phyloP scores from a whole-genome alignment of 352 stramenopile genomes.

The Globisporangium iwayamae region DNA sequence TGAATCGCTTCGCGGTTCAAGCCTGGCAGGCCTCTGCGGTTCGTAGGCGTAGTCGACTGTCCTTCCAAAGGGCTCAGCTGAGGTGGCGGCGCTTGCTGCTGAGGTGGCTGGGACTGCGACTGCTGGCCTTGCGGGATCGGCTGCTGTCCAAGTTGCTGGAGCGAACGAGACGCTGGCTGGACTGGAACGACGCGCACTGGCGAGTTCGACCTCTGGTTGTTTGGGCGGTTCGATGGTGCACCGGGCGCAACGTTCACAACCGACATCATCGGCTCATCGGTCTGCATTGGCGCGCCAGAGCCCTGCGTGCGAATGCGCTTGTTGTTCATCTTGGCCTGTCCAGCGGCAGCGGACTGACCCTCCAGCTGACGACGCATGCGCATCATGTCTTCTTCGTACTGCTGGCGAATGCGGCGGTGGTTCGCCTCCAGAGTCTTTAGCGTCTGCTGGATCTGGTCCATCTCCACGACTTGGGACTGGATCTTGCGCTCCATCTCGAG shows the following conservation, averaged over 20 bases:
- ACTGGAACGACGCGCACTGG: slow-evolving; percentile 66
- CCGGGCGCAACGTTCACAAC: slow-evolving; percentile 41
- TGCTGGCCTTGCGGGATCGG: slow-evolving; percentile 32
- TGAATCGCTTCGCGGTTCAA: slow-evolving; percentile 54
- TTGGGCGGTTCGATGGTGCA: slow-evolving; percentile 43
- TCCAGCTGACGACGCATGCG: slow-evolving; percentile 81
- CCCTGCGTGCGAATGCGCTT: slow-evolving; percentile 54
- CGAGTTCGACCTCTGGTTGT: slow-evolving; percentile 41
- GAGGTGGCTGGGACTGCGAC: slow-evolving; percentile 16
- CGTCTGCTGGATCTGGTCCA: slow-evolving; percentile 88
- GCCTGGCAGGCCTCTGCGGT: slow-evolving; percentile 46
- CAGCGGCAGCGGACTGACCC: slow-evolving; percentile 28
- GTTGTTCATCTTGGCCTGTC: slow-evolving; percentile 37
- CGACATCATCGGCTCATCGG: slow-evolving; percentile 62
- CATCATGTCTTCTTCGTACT: slow-evolving; percentile 85
- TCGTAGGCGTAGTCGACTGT: slow-evolving; percentile 50
- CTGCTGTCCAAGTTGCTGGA: slow-evolving; percentile 62
- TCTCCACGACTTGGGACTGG: slow-evolving; percentile 80
- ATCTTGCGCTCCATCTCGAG: slow-evolving; percentile 88
- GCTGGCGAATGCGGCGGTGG: slow-evolving; percentile 76
- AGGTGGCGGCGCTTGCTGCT: slow-evolving; percentile 26
- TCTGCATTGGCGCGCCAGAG: slow-evolving; percentile 30
- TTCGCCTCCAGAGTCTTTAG: slow-evolving; percentile 82
- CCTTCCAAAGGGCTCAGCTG: slow-evolving; percentile 63
- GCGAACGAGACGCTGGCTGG: slow-evolving; percentile 62